Evolutionary conservation across 208 protist species (phyloP).

Genomic region (Leishmania tarentolae): DNA sequence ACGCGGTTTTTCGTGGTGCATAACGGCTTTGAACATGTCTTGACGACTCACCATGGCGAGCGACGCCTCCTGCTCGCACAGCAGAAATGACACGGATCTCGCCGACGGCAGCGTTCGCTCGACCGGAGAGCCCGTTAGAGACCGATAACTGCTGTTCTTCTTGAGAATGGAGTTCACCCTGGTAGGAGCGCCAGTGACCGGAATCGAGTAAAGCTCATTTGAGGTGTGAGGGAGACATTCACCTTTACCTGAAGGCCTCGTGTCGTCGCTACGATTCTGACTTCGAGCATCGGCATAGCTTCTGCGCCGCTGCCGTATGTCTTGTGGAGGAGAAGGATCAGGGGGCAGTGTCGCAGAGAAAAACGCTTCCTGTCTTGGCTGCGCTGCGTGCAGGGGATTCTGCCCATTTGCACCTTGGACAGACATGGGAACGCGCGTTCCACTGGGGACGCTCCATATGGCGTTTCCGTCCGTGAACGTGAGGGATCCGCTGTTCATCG

Average conservation of each 20-base stretch:
- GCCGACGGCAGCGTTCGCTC: slow-evolving; percentile 3
- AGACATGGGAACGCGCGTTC: background rate
- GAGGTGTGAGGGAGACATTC: background rate
- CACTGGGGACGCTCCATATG: background rate
- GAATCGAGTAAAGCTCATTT: background rate
- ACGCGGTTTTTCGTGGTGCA: background rate
- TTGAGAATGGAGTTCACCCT: slow-evolving; percentile 22
- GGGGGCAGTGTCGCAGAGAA: background rate
- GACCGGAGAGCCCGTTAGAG: slow-evolving; percentile 5
- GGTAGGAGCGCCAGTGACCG: background rate
- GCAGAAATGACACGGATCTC: slow-evolving; percentile 23
- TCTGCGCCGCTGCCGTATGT: no score
- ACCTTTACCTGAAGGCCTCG: no score
- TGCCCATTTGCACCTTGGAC: background rate
- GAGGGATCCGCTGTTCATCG: background rate
- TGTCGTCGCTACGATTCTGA: background rate
- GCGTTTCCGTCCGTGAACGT: background rate
- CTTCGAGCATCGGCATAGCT: background rate
- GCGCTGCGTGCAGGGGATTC: background rate
- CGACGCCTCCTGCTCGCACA: slow-evolving; percentile 23
- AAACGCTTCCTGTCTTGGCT: background rate
- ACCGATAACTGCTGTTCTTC: slow-evolving; percentile 20
- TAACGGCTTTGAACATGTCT: slow-evolving; percentile 16
- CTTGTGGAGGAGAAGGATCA: background rate
- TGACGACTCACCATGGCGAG: slow-evolving; percentile 25